Evolutionary conservation across 805 yeast genomes (phyloP).

Genomic region (Candida stauntonica): DNA sequence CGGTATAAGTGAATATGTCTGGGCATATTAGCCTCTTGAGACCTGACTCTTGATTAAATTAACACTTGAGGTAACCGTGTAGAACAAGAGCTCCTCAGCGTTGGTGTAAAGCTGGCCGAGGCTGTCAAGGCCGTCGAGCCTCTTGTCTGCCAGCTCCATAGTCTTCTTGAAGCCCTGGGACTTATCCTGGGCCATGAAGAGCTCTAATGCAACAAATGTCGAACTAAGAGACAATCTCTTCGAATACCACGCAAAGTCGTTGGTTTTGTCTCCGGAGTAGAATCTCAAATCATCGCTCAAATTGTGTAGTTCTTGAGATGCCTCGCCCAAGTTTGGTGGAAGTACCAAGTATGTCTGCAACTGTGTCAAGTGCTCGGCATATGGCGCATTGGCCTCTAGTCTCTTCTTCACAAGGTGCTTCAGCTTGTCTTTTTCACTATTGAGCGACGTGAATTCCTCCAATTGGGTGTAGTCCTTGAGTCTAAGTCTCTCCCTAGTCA

Average conservation of each 20-base stretch:
- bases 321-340: conserved; percentile 55
- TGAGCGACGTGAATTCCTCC: conserved; percentile 27
- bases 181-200: conserved; percentile 74
- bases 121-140: conserved; percentile 47
- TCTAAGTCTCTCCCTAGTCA: conserved; percentile 43
- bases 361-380: conserved; percentile 31
- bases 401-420: conserved; percentile 43
- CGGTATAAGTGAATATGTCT: neutral
- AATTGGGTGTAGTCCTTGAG: conserved; percentile 33
- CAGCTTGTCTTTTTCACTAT: conserved; percentile 39
- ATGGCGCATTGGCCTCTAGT: conserved; percentile 39
- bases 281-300: conserved; percentile 80
- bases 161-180: conserved; percentile 56
- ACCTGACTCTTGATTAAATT: conserved; percentile 72
- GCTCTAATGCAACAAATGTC: conserved; percentile 69
- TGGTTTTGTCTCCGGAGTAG: conserved; percentile 72
- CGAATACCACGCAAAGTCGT: conserved; percentile 91
- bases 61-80: conserved; percentile 50
- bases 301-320: conserved; percentile 65
- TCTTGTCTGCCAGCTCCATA: conserved; percentile 54
- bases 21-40: conserved; percentile 48
- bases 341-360: conserved; percentile 53
- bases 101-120: conserved; percentile 59
- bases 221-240: conserved; percentile 69
- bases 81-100: conserved; percentile 72